These are phyloP conservation scores for Amanita molliuscula DNA, from an alignment of 768 basidiomycete species.

Conservation along the genomic window DNA sequence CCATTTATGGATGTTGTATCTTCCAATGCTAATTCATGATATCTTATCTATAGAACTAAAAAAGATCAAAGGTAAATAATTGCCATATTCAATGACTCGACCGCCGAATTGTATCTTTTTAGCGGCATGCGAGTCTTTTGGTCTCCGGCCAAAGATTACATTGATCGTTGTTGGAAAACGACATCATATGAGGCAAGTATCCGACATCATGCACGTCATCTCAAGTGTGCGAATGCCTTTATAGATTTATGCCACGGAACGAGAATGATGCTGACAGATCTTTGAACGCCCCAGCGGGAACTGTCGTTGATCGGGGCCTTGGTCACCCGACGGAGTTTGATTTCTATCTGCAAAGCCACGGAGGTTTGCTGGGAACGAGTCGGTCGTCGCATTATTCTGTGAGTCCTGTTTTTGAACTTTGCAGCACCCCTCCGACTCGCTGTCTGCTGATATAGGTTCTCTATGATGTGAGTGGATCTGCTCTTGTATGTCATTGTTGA, in stretches of 20 bases:
- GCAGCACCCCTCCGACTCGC: not conserved
- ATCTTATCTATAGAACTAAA: conserved; percentile 38
- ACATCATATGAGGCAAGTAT: conserved; percentile 42
- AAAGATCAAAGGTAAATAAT: conserved; percentile 38
- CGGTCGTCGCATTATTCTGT: conserved; percentile 37
- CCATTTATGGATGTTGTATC: conserved; percentile 5
- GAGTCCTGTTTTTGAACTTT: conserved; percentile 13
- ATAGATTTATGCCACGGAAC: conserved; percentile 23
- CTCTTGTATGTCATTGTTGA: not conserved
- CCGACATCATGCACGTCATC: not conserved
- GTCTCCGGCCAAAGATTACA: conserved; percentile 58
- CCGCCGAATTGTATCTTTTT: not conserved
- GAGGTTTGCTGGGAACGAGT: conserved; percentile 68
- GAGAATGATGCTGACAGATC: conserved; percentile 44
- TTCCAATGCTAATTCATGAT: not conserved
- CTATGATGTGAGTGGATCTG: conserved; percentile 25
- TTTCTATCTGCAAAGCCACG: conserved; percentile 72
- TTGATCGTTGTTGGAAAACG: conserved; percentile 75
- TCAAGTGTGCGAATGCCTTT: not conserved
- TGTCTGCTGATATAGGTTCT: conserved; percentile 21
- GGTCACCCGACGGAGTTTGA: conserved; percentile 67
- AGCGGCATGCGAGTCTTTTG: conserved; percentile 55
- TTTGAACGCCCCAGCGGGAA: conserved; percentile 70
- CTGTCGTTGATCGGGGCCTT: conserved; percentile 64
- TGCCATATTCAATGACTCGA: not conserved